phyloP scores from a whole-genome alignment of 257 asterid genomes.

The Oldenlandia corymbosa region DNA sequence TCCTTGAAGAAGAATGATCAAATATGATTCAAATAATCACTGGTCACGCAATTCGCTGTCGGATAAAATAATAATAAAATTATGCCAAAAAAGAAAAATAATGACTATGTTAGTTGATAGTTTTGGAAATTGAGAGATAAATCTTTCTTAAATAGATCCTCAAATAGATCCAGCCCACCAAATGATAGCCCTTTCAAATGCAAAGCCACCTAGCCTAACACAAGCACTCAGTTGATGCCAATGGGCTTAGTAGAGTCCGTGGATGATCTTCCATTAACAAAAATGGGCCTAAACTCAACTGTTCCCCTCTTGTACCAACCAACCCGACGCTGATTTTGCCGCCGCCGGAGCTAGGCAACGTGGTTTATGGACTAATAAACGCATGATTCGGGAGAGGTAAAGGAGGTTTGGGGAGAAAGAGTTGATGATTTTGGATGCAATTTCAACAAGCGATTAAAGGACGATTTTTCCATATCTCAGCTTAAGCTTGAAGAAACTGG shows the following conservation, averaged over 20 bases:
- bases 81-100: no score
- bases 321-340: background rate
- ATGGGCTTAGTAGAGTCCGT: background rate
- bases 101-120: no score
- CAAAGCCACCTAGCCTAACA: background rate
- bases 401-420: background rate
- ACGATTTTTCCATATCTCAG: constrained; percentile 6
- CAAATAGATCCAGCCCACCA: no score
- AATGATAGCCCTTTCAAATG: constrained; percentile 9
- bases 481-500: constrained; percentile 11
- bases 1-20: no score
- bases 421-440: background rate
- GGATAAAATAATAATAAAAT: no score
- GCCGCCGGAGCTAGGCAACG: background rate
- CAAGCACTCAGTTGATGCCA: constrained; percentile 1
- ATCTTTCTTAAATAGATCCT: no score
- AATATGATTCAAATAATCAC: no score
- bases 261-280: background rate
- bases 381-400: background rate
- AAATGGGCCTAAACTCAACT: background rate
- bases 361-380: background rate
- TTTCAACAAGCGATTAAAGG: constrained; percentile 8
- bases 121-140: no score
- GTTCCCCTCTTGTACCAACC: background rate
- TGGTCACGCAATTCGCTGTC: no score